Percentiles rank a stretch among this genome's conserved stretches.
These are phyloP conservation scores for Phyllosticta citribraziliensis DNA, from an alignment of 2,329 filamentous ascomycete species.

Conservation along the genomic window DNA sequence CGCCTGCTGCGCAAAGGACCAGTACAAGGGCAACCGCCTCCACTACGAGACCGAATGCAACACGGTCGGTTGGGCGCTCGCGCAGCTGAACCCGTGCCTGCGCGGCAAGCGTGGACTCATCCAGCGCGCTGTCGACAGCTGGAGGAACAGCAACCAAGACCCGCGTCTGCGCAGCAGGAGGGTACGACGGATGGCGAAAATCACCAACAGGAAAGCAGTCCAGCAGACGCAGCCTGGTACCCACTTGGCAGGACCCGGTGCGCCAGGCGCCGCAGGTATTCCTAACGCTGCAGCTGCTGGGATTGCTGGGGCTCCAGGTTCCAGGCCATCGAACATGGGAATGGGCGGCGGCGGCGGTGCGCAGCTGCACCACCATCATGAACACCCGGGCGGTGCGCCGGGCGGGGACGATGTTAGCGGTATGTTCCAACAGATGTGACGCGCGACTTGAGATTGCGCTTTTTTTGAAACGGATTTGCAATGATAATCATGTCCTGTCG, in stretches of 20 bases:
- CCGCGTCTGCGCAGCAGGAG: slow-evolving; percentile 80
- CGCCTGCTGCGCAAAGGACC: slow-evolving; percentile 88
- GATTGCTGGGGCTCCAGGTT: slow-evolving; percentile 46
- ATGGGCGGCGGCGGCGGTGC: slow-evolving; percentile 47
- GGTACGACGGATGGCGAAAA: slow-evolving; percentile 92
- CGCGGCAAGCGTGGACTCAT: slow-evolving; percentile 92
- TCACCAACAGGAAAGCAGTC: slow-evolving; percentile 73
- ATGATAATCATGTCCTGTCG: slow-evolving; percentile 31
- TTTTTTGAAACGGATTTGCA: slow-evolving; percentile 24
- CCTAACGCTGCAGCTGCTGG: slow-evolving; percentile 46
- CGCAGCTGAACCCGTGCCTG: slow-evolving; percentile 81
- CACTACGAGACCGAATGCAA: slow-evolving; percentile 99
- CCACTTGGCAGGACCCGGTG: slow-evolving; percentile 59
- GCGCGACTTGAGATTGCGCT: slow-evolving; percentile 21
- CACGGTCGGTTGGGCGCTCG: slow-evolving; percentile 97
- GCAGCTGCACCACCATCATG: slow-evolving; percentile 63
- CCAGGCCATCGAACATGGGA: slow-evolving; percentile 58
- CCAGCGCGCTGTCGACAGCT: slow-evolving; percentile 93
- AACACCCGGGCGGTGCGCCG: slow-evolving; percentile 55
- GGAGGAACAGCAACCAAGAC: slow-evolving; percentile 98
- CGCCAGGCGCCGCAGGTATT: slow-evolving; percentile 53
- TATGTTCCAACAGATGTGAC: slow-evolving; percentile 97
- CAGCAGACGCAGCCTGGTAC: slow-evolving; percentile 48
- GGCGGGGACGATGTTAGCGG: slow-evolving; percentile 78
- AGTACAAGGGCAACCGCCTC: slow-evolving; percentile 90